Conservation (phyloP, 495 filamentous ascomycete species). For the Parmelia sp. region DNA sequence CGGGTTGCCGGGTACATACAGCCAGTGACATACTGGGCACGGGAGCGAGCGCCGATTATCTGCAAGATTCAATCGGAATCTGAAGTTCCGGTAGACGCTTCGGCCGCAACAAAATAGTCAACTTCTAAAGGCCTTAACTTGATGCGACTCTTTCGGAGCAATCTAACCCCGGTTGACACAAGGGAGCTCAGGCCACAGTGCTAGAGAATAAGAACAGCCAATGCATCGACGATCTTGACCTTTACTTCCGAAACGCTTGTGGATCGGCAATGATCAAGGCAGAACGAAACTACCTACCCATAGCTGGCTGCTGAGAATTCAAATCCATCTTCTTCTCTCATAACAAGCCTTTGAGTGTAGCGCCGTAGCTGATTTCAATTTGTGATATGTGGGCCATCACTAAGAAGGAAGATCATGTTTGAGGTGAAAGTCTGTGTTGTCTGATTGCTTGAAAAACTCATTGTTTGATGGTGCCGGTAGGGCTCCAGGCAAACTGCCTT, state of each 20-base stretch:
- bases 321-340: background rate
- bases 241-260: background rate
- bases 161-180: background rate
- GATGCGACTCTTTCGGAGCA: background rate
- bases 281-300: background rate
- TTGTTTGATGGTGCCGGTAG: conserved; percentile 1
- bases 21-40: background rate
- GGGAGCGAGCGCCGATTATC: conserved; percentile 1
- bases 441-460: background rate
- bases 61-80: conserved; percentile 3
- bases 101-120: background rate
- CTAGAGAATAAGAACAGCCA: conserved; percentile 2
- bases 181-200: background rate
- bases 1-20: background rate
- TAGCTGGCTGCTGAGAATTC: background rate
- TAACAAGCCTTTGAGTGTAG: background rate
- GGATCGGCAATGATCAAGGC: background rate
- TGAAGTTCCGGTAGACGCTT: conserved; percentile 3
- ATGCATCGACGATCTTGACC: background rate
- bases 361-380: background rate
- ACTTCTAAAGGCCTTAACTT: no score
- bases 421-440: background rate
- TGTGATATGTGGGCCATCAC: background rate
- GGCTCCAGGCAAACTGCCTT: background rate
- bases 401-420: background rate